Conservation (phyloP, 805 yeast species). For the Jamesozyma spencerorum region DNA sequence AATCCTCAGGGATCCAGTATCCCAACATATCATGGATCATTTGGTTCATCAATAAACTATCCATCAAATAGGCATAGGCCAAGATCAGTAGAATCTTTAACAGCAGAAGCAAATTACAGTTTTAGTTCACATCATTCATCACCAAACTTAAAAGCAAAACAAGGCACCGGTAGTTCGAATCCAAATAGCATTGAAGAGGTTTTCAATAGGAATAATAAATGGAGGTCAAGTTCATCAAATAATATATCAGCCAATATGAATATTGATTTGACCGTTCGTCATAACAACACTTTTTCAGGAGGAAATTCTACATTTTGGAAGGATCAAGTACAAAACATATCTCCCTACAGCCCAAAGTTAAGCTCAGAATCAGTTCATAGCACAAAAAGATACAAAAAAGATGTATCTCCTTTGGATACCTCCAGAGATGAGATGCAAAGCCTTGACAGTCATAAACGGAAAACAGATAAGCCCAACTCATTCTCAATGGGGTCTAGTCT, state of each 20-base stretch:
- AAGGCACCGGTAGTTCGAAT: background rate
- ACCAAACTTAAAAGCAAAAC: background rate
- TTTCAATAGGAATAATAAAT: slow-evolving; percentile 17
- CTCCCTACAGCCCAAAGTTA: background rate
- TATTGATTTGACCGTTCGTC: background rate
- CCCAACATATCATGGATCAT: background rate
- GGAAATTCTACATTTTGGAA: slow-evolving; percentile 13
- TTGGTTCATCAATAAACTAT: background rate
- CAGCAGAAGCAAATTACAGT: slow-evolving; percentile 1
- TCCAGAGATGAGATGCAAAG: no score
- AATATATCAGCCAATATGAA: background rate
- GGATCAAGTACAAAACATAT: background rate
- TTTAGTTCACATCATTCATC: background rate
- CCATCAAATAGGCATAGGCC: slow-evolving; percentile 14
- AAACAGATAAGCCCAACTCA: no score
- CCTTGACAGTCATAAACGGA: no score
- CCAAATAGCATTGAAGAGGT: slow-evolving; percentile 10
- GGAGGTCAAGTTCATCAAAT: slow-evolving; percentile 11
- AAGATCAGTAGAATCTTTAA: slow-evolving; percentile 10
- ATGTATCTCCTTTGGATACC: background rate
- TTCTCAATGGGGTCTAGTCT: no score
- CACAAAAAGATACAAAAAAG: slow-evolving; percentile 2
- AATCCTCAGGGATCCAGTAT: slow-evolving; percentile 13
- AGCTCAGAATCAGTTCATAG: slow-evolving; percentile 1
- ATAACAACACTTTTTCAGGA: background rate